Evolutionary conservation across 345 rosid species (phyloP).

Genomic region (Punica granatum): DNA sequence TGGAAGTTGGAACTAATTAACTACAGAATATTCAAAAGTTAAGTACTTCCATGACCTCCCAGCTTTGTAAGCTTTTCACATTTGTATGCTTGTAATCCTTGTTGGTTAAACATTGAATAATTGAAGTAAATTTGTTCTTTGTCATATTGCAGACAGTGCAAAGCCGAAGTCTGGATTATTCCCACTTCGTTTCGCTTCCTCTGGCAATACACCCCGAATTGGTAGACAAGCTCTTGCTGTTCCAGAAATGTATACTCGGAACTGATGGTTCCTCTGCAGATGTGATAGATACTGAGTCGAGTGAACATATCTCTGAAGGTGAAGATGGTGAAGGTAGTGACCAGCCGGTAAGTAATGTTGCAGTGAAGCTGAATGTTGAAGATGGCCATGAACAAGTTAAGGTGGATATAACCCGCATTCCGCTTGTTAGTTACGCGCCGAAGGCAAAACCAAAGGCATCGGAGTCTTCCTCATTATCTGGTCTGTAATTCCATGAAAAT

Average conservation of each 20-base stretch:
- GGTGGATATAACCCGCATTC: slow-evolving; percentile 42
- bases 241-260: slow-evolving; percentile 63
- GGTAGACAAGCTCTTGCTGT: slow-evolving; percentile 62
- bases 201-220: slow-evolving; percentile 71
- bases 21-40: not conserved
- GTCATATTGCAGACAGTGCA: slow-evolving; percentile 44
- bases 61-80: not conserved
- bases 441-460: slow-evolving; percentile 29
- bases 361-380: slow-evolving; percentile 41
- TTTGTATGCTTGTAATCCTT: not conserved
- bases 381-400: slow-evolving; percentile 35
- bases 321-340: slow-evolving; percentile 19
- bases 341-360: slow-evolving; percentile 19
- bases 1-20: not conserved
- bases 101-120: not conserved
- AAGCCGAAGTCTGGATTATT: slow-evolving; percentile 61
- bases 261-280: slow-evolving; percentile 14
- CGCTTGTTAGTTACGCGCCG: slow-evolving; percentile 57
- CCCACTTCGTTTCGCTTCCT: slow-evolving; percentile 90
- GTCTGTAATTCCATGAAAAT: slow-evolving; percentile 24
- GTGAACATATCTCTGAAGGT: slow-evolving; percentile 21
- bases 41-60: too few relatives aligned
- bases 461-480: slow-evolving; percentile 32
- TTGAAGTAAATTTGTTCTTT: not conserved
- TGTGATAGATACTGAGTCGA: slow-evolving; percentile 27